phyloP scores from a whole-genome alignment of 228 moss, liverwort and hornwort species.

The Sphagnum magellanicum region DNA sequence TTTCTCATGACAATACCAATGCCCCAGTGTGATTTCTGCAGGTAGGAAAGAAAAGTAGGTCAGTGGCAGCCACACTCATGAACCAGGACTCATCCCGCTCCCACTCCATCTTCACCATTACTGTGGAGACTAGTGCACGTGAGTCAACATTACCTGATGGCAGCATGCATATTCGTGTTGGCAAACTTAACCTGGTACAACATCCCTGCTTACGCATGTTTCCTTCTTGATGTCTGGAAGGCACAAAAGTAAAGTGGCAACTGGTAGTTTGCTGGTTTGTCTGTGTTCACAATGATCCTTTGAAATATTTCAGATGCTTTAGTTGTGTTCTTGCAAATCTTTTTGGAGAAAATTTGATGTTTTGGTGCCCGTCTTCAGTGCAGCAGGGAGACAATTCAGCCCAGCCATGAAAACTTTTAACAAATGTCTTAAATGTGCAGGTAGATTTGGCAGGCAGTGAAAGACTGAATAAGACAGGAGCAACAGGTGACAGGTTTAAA shows the following conservation, averaged over 20 bases:
- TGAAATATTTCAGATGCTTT: no score
- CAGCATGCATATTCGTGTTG: slow-evolving; percentile 74
- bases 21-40: slow-evolving; percentile 8
- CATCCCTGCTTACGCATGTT: neutral
- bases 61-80: slow-evolving; percentile 97
- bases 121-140: slow-evolving; percentile 85
- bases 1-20: slow-evolving; percentile 2
- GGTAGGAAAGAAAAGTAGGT: slow-evolving; percentile 92
- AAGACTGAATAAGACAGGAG: slow-evolving; percentile 96
- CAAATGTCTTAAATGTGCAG: slow-evolving; percentile 19
- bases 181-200: slow-evolving; percentile 88
- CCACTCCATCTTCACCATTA: slow-evolving; percentile 89
- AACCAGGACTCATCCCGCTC: slow-evolving; percentile 97
- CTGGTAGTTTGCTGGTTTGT: no score
- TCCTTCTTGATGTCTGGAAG: neutral
- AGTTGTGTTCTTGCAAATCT: no score
- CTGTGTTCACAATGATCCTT: no score
- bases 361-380: neutral
- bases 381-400: neutral
- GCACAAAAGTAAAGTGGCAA: no score
- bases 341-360: no score
- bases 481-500: slow-evolving; percentile 84
- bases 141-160: slow-evolving; percentile 48
- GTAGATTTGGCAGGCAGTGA: slow-evolving; percentile 99
- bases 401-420: neutral